Evolutionary conservation across 805 yeast genomes (phyloP).

Genomic region (Kazachstania africana): DNA sequence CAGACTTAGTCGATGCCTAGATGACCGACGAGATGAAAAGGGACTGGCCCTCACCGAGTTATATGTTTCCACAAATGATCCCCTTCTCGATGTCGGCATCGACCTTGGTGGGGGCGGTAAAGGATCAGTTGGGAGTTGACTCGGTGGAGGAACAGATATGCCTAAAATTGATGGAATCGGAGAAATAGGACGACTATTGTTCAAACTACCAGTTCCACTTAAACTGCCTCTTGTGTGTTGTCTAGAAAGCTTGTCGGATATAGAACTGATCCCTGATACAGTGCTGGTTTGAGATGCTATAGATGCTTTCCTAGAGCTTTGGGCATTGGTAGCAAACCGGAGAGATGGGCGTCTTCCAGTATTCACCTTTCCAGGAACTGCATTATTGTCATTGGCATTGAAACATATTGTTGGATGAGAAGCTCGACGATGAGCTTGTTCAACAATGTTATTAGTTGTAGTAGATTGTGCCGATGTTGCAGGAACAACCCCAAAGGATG

Average conservation of each 20-base stretch:
- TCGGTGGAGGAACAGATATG: slow-evolving; percentile 40
- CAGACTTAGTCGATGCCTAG: slow-evolving; percentile 7
- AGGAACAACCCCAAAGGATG: too few species aligned
- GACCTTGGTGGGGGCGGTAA: slow-evolving; percentile 25
- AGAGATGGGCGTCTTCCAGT: too few species aligned
- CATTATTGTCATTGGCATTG: too few species aligned
- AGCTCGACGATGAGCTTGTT: slow-evolving; percentile 2
- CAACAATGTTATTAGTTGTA: too few species aligned
- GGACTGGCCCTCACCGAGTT: slow-evolving; percentile 17
- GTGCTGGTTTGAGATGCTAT: slow-evolving; percentile 25
- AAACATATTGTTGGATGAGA: too few species aligned
- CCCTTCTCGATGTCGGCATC: slow-evolving; percentile 1
- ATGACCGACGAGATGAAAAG: slow-evolving; percentile 18
- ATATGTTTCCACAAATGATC: slow-evolving; percentile 8
- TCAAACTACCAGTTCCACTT: slow-evolving; percentile 15
- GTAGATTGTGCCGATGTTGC: slow-evolving; percentile 1
- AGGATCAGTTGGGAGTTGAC: slow-evolving; percentile 46
- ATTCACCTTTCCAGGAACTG: too few species aligned
- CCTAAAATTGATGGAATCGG: slow-evolving; percentile 15
- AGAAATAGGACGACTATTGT: slow-evolving; percentile 10
- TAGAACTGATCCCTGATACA: slow-evolving; percentile 22
- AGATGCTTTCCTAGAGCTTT: slow-evolving; percentile 30
- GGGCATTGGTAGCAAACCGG: too few species aligned
- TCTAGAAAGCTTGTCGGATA: slow-evolving; percentile 22
- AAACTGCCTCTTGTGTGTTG: slow-evolving; percentile 15